A percentile compares a stretch with the other conserved stretches of the same genome.
Evolutionary conservation across 2,329 filamentous ascomycete species (phyloP).

Genomic region (Phoma herbarum): DNA sequence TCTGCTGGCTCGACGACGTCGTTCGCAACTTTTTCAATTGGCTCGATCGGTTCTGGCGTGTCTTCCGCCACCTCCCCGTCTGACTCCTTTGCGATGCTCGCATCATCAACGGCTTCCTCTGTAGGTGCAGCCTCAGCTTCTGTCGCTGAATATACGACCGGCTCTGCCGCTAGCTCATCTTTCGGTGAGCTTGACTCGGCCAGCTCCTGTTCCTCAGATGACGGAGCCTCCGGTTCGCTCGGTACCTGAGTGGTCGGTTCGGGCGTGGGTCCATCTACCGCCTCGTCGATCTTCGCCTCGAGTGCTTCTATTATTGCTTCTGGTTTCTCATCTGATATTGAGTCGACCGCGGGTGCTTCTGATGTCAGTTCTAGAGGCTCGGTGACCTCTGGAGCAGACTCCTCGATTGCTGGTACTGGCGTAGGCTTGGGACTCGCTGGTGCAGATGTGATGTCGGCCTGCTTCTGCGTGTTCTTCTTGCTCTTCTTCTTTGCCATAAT

Average conservation of each 20-base stretch:
- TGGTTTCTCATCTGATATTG: conserved; percentile 26
- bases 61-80: conserved; percentile 8
- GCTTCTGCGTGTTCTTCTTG: conserved; percentile 42
- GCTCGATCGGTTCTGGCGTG: conserved; percentile 6
- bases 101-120: conserved; percentile 1
- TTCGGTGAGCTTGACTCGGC: conserved; percentile 10
- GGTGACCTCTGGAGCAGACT: conserved; percentile 30
- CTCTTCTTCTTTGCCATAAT: conserved; percentile 48
- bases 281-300: conserved; percentile 30
- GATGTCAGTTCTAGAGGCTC: conserved; percentile 28
- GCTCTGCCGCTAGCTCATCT: conserved; percentile 20
- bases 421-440: conserved; percentile 36
- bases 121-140: neutral
- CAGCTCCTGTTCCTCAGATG: conserved; percentile 16
- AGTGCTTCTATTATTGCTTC: conserved; percentile 30
- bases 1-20: conserved; percentile 3
- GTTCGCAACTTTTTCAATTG: conserved; percentile 2
- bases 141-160: conserved; percentile 1
- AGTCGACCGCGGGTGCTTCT: conserved; percentile 30
- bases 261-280: conserved; percentile 30
- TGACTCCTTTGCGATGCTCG: neutral
- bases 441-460: conserved; percentile 39
- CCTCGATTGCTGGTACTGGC: conserved; percentile 30
- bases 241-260: conserved; percentile 26
- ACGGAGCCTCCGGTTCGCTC: conserved; percentile 13